These are phyloP conservation scores for Pestalotiopsis sp. DNA, from an alignment of 2,329 filamentous ascomycete species.

Conservation along the genomic window DNA sequence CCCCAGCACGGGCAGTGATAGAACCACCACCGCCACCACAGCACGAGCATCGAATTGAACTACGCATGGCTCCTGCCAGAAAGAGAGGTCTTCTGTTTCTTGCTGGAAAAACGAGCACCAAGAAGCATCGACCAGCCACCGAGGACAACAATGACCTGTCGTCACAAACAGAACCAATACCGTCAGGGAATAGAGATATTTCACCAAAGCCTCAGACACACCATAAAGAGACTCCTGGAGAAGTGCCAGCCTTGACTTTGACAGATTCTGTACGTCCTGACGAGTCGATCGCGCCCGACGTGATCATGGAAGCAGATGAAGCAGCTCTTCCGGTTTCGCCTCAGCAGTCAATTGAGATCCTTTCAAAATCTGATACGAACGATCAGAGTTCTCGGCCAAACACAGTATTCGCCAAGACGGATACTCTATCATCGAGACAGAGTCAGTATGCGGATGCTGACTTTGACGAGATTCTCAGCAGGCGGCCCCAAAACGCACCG, in stretches of 20 bases:
- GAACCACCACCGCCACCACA: neutral
- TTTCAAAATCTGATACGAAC: neutral
- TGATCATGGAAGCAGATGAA: neutral
- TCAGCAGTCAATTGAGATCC: neutral
- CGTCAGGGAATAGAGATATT: neutral
- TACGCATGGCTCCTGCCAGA: constrained; percentile 48
- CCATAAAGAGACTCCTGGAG: neutral
- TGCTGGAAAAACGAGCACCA: constrained; percentile 31
- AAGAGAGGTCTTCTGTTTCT: constrained; percentile 51
- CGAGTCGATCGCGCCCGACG: neutral
- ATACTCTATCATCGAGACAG: too few relatives aligned
- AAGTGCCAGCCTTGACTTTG: neutral
- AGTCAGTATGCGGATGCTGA: constrained; percentile 1
- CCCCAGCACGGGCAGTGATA: too few relatives aligned
- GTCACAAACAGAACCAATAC: neutral
- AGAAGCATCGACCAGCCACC: constrained; percentile 2
- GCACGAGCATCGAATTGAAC: constrained; percentile 41
- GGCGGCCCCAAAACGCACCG: constrained; percentile 13
- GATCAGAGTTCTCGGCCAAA: too few relatives aligned
- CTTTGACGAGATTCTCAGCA: neutral
- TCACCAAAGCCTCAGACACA: neutral
- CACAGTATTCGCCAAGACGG: too few relatives aligned
- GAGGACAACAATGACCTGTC: neutral
- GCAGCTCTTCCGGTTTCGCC: neutral
- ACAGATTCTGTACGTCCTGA: neutral